phyloP scores from a whole-genome alignment of 1,284 basidiomycete genomes.

The Chalciporus sp. region DNA sequence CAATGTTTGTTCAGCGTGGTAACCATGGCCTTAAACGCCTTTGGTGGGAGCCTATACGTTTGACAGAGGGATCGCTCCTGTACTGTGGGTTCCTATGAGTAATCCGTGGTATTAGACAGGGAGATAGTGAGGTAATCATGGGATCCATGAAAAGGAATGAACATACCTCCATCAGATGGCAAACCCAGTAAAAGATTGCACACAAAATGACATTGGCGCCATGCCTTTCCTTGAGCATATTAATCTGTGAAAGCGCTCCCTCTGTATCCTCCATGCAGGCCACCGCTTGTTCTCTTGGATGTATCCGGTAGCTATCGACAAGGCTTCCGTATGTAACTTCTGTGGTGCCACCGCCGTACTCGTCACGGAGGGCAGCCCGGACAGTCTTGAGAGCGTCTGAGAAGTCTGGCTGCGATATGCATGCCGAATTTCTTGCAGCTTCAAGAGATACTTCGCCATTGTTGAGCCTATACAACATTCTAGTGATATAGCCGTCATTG shows the following conservation, averaged over 20 bases:
- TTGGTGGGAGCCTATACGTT: conserved; percentile 17
- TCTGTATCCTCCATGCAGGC: conserved; percentile 35
- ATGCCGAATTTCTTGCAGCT: conserved; percentile 27
- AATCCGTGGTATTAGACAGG: not conserved
- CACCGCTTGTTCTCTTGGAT: conserved; percentile 12
- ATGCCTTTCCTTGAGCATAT: conserved; percentile 22
- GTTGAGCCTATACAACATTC: conserved; percentile 21
- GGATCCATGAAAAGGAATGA: not conserved
- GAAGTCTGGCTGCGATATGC: conserved; percentile 24
- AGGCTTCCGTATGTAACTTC: conserved; percentile 27
- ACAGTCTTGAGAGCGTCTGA: conserved; percentile 27
- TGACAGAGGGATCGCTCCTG: conserved; percentile 20
- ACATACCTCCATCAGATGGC: conserved; percentile 33
- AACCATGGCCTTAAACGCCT: conserved; percentile 24
- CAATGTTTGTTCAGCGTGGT: conserved; percentile 27
- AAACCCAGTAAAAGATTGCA: conserved; percentile 37
- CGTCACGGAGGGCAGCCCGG: conserved; percentile 16
- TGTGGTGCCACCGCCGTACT: not conserved
- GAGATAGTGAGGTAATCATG: not conserved
- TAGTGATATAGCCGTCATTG: not conserved
- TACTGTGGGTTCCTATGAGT: conserved; percentile 24
- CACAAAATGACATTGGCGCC: conserved; percentile 22
- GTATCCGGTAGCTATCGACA: conserved; percentile 19
- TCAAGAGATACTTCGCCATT: conserved; percentile 29
- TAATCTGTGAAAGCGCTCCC: conserved; percentile 13